A percentile compares a stretch with the other conserved stretches of the same genome.
Conservation (phyloP, 352 stramenopile genomes). For the Aphanomyces astaci region DNA sequence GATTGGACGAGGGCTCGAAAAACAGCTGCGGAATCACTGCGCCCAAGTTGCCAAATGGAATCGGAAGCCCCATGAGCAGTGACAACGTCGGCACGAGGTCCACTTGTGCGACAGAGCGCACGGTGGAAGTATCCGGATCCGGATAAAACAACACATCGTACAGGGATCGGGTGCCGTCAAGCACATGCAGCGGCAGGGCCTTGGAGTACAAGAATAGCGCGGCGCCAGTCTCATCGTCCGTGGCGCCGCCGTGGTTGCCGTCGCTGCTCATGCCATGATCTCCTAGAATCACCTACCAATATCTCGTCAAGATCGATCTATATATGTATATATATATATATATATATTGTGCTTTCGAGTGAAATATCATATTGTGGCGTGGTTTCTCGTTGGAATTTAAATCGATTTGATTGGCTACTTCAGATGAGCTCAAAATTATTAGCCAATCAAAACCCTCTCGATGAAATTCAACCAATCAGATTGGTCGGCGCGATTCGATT, state of each 20-base stretch:
- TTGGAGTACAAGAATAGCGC: constrained; percentile 91
- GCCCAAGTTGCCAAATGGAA: constrained; percentile 95
- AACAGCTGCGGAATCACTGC: constrained; percentile 89
- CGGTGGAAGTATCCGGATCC: too few relatives aligned
- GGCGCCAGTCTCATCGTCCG: constrained; percentile 91
- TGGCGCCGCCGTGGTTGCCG: constrained; percentile 97
- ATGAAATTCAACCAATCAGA: too few relatives aligned
- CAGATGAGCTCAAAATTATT: too few relatives aligned
- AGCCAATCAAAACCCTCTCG: too few relatives aligned
- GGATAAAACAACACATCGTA: constrained; percentile 11
- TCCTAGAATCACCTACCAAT: constrained; percentile 89
- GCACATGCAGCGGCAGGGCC: constrained; percentile 21
- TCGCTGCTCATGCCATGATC: constrained; percentile 99
- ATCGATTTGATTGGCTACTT: too few relatives aligned
- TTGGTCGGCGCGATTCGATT: too few relatives aligned
- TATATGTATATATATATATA: too few relatives aligned
- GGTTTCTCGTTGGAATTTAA: too few relatives aligned
- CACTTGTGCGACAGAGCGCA: constrained; percentile 92
- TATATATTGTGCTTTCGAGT: too few relatives aligned
- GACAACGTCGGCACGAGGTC: constrained; percentile 95
- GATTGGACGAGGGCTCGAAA: constrained; percentile 27
- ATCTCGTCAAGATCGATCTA: too few relatives aligned
- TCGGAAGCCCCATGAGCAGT: constrained; percentile 89
- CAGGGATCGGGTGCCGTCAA: background rate
- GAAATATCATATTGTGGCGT: too few relatives aligned